Conservation (phyloP, 2,329 filamentous ascomycete species). For the Xylariaceae sp. region DNA sequence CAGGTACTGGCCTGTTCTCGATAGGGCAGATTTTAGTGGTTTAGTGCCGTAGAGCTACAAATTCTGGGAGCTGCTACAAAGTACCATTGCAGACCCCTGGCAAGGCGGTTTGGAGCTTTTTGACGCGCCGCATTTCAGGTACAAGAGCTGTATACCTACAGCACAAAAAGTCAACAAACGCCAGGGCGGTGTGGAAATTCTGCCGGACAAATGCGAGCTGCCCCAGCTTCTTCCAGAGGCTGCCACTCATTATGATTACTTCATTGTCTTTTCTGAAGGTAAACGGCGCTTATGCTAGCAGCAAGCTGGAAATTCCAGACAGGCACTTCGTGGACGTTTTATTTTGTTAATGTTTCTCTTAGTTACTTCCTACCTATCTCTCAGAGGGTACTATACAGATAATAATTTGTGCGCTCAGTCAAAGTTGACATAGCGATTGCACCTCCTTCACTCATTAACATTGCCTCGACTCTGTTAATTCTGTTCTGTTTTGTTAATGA, state of each 20-base stretch:
- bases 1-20: neutral
- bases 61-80: neutral
- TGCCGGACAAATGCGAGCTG: constrained; percentile 24
- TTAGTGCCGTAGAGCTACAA: neutral
- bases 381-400: neutral
- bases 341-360: too few species aligned
- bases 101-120: neutral
- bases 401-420: neutral
- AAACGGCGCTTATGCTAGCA: neutral
- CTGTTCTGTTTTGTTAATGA: neutral
- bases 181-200: constrained; percentile 27
- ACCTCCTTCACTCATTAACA: neutral
- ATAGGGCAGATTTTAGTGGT: neutral
- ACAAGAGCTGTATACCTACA: neutral
- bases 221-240: constrained; percentile 13
- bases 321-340: too few species aligned
- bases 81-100: neutral
- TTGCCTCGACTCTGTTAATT: neutral
- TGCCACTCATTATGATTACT: too few species aligned
- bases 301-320: too few species aligned
- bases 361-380: neutral
- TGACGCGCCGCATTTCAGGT: neutral
- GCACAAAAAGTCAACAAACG: constrained; percentile 28
- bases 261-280: too few species aligned
- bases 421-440: constrained; percentile 5